Evolutionary conservation across 192 early-diverging fungal species (phyloP).

Genomic region (Spinellus fusiger): DNA sequence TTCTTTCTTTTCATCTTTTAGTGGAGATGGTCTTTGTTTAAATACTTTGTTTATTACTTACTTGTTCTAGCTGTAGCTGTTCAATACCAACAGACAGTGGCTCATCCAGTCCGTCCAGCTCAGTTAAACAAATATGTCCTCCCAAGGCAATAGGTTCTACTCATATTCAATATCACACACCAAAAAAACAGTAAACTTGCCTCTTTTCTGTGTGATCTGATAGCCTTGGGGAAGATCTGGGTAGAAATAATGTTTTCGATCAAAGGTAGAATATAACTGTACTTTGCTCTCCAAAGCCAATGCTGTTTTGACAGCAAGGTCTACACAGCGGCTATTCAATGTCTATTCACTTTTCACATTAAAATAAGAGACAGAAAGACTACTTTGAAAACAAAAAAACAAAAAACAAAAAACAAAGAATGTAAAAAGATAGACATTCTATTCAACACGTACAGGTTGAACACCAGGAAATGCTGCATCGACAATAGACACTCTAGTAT

Average conservation of each 20-base stretch:
- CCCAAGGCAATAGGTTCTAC: conserved; percentile 71
- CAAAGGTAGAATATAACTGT: conserved; percentile 66
- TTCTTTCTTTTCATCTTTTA: neutral
- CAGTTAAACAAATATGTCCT: conserved; percentile 54
- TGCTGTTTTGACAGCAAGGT: conserved; percentile 66
- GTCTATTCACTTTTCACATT: conserved; percentile 37
- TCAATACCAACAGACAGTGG: conserved; percentile 56
- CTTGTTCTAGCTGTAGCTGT: conserved; percentile 88
- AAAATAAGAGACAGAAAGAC: neutral
- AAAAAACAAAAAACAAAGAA: neutral
- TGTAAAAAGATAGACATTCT: neutral
- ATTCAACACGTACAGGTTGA: conserved; percentile 57
- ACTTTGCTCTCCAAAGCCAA: conserved; percentile 64
- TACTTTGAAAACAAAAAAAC: neutral
- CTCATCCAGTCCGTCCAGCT: conserved; percentile 54
- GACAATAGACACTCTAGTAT: conserved; percentile 63
- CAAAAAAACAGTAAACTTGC: conserved; percentile 7
- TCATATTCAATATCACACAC: neutral
- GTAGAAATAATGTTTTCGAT: conserved; percentile 96
- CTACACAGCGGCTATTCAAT: conserved; percentile 69
- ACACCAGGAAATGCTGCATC: conserved; percentile 88
- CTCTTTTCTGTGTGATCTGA: conserved; percentile 89
- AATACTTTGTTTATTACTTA: conserved; percentile 1
- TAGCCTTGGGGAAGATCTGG: conserved; percentile 88
- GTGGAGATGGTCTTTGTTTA: no score